Percentiles rank a stretch among this genome's conserved stretches.
Conservation (phyloP, 768 basidiomycete species). For the Xerocomellus dryophilus region DNA sequence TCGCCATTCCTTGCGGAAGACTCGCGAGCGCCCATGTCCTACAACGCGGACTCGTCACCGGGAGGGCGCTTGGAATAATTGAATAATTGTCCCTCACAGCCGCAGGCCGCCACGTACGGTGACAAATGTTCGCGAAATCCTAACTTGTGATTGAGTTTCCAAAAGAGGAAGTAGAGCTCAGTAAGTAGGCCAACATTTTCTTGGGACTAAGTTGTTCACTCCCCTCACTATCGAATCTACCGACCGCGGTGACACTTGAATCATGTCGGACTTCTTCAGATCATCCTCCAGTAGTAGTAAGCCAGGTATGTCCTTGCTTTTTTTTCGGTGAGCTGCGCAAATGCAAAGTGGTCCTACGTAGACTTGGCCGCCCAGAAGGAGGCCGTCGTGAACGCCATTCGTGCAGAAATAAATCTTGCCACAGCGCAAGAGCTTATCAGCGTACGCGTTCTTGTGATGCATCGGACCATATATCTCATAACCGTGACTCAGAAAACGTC, state of each 20-base stretch:
- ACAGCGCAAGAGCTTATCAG: constrained; percentile 83
- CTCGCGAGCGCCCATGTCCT: constrained; percentile 65
- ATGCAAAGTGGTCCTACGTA: constrained; percentile 12
- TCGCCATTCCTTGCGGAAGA: constrained; percentile 45
- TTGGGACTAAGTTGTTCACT: not conserved
- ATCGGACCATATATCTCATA: not conserved
- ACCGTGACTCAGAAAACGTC: constrained; percentile 58
- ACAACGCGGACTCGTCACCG: not conserved
- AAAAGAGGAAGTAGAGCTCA: constrained; percentile 10
- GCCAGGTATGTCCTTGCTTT: constrained; percentile 18
- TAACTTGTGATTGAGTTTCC: constrained; percentile 6
- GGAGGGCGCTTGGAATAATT: not conserved
- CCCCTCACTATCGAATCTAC: not conserved
- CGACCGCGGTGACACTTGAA: not conserved
- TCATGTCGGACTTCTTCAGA: constrained; percentile 57
- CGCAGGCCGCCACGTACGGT: not conserved
- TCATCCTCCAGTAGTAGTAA: constrained; percentile 30
- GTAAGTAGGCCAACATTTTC: not conserved
- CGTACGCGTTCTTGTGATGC: constrained; percentile 36
- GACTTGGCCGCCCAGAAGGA: constrained; percentile 41
- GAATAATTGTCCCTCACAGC: not conserved
- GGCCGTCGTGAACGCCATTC: constrained; percentile 58
- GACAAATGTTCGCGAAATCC: too few species aligned
- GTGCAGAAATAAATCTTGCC: constrained; percentile 64
- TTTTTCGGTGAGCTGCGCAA: not conserved